Percentiles rank a stretch among this genome's conserved stretches.
These are phyloP conservation scores for Boechera stricta DNA, from an alignment of 345 rosid genomes.

Conservation along the genomic window DNA sequence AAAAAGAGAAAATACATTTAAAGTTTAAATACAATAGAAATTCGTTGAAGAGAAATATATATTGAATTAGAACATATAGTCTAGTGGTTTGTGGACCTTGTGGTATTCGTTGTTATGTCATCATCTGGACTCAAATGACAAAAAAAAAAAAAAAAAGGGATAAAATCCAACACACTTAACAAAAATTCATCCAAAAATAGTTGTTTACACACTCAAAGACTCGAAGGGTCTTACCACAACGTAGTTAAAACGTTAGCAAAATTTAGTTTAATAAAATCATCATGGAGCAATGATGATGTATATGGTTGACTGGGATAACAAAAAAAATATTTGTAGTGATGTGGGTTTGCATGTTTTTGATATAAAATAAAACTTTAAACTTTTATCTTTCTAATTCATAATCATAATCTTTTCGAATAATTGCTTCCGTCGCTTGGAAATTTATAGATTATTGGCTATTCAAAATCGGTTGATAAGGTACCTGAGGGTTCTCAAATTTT, in stretches of 20 bases:
- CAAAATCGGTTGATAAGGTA: slow-evolving; percentile 6
- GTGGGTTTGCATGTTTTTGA: slow-evolving; percentile 15
- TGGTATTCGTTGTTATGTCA: too few species aligned
- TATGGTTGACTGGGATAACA: slow-evolving; percentile 30
- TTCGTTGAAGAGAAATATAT: not conserved
- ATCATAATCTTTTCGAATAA: slow-evolving; percentile 35
- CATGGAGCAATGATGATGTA: slow-evolving; percentile 18
- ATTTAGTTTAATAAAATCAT: not conserved
- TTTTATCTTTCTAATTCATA: slow-evolving; percentile 29
- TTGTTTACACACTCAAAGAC: not conserved
- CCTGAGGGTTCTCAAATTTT: not conserved
- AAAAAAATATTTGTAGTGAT: slow-evolving; percentile 27
- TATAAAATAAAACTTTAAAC: not conserved
- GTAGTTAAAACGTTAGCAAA: slow-evolving; percentile 4
- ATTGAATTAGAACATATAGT: not conserved
- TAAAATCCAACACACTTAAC: not conserved
- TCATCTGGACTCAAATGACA: too few species aligned
- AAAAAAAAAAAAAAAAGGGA: not conserved
- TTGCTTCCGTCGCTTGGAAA: slow-evolving; percentile 29
- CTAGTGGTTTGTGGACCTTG: too few species aligned
- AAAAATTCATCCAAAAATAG: not conserved
- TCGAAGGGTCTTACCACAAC: not conserved
- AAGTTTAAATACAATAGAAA: not conserved
- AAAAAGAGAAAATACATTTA: not conserved
- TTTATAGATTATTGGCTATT: slow-evolving; percentile 18